phyloP scores from a whole-genome alignment of 192 early-diverging fungal genomes.

The Obelidium mucronatum region DNA sequence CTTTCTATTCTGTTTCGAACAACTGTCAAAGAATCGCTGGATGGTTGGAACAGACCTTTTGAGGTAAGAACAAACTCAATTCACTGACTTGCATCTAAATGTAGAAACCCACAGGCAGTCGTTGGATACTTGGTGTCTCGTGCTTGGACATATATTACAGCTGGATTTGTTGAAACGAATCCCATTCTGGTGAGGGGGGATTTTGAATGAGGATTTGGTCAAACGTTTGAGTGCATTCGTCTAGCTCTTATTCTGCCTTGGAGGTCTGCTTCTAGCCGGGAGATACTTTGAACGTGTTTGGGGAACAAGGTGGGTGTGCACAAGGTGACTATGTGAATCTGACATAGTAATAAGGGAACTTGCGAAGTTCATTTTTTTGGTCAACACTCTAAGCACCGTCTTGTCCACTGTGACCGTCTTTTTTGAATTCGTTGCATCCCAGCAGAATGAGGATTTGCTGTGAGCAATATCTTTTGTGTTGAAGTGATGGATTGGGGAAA shows the following conservation, averaged over 20 bases:
- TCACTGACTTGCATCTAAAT: no score
- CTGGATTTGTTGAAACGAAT: slow-evolving; percentile 64
- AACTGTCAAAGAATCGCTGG: not conserved
- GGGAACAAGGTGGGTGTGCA: slow-evolving; percentile 60
- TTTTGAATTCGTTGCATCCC: slow-evolving; percentile 62
- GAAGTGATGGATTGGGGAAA: no score
- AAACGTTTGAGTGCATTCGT: not conserved
- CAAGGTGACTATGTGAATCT: no score
- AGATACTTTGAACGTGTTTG: slow-evolving; percentile 87
- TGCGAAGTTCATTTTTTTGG: slow-evolving; percentile 70
- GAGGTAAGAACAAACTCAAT: no score
- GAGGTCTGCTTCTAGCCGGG: slow-evolving; percentile 62
- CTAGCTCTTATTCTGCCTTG: slow-evolving; percentile 51
- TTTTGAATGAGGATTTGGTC: not conserved
- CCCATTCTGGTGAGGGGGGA: slow-evolving; percentile 48
- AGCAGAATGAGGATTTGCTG: slow-evolving; percentile 65
- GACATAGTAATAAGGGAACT: no score
- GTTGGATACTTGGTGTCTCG: slow-evolving; percentile 34
- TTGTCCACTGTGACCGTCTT: slow-evolving; percentile 64
- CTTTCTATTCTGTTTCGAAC: slow-evolving; percentile 13
- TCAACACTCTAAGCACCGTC: slow-evolving; percentile 57
- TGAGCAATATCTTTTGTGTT: not conserved
- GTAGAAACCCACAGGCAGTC: slow-evolving; percentile 19
- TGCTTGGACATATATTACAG: slow-evolving; percentile 68
- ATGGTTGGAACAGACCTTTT: slow-evolving; percentile 33